phyloP scores from a whole-genome alignment of 805 yeast genomes.

The Yarrowia porcina region DNA sequence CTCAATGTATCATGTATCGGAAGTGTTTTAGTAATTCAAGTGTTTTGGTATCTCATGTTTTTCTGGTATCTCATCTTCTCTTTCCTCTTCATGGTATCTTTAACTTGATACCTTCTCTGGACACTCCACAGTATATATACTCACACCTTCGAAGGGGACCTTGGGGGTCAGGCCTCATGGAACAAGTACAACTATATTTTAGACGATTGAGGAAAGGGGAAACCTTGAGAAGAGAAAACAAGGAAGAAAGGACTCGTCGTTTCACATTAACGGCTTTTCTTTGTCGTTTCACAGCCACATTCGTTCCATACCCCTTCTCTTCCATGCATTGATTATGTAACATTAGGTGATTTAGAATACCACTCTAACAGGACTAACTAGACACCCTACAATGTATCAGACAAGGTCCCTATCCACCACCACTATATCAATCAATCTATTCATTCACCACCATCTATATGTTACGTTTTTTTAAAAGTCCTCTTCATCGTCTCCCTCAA shows the following conservation, averaged over 20 bases:
- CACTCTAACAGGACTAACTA: too few species aligned
- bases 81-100: too few species aligned
- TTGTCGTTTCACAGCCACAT: neutral
- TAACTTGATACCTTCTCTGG: neutral
- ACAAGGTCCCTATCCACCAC: too few species aligned
- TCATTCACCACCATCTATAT: too few species aligned
- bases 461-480: neutral
- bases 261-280: too few species aligned
- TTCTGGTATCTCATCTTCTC: neutral
- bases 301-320: neutral
- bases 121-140: neutral
- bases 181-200: neutral
- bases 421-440: neutral
- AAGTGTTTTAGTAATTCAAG: too few species aligned
- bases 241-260: neutral
- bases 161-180: neutral
- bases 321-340: neutral
- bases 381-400: too few species aligned
- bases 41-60: neutral
- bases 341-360: neutral
- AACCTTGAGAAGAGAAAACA: neutral
- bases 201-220: neutral
- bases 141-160: neutral
- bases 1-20: neutral
- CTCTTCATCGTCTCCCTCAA: slow-evolving; percentile 54